phyloP scores from a whole-genome alignment of 257 asterid species.

The Solanum boliviense region DNA sequence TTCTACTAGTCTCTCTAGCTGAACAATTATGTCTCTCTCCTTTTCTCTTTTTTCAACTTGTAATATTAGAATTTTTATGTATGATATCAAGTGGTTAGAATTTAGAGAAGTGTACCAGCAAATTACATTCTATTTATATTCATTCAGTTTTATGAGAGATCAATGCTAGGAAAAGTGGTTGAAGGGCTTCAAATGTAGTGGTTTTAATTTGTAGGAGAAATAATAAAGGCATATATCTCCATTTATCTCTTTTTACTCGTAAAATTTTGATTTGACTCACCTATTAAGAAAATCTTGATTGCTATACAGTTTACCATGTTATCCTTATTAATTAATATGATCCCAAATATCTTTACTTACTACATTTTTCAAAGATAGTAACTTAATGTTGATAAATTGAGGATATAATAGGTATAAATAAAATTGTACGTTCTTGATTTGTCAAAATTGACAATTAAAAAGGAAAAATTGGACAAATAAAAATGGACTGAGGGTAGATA shows the following conservation, averaged over 20 bases:
- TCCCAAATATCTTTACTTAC: no score
- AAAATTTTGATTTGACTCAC: no score
- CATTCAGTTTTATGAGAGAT: neutral
- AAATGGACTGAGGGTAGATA: neutral
- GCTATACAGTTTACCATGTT: neutral
- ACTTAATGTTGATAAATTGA: no score
- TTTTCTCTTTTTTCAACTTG: neutral
- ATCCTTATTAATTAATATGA: neutral
- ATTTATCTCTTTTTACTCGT: no score
- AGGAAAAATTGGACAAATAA: no score
- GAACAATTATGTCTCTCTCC: neutral
- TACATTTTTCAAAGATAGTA: no score
- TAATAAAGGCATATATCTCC: neutral
- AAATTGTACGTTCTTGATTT: no score
- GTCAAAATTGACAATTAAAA: neutral
- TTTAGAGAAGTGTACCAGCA: neutral
- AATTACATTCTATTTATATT: neutral
- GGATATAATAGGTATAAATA: no score
- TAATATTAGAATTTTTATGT: neutral
- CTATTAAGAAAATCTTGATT: neutral
- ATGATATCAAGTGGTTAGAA: neutral
- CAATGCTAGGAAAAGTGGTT: neutral
- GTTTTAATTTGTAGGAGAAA: neutral
- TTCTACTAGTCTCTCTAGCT: neutral
- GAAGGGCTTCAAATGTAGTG: neutral